Percentiles rank a stretch among this genome's conserved stretches.
Evolutionary conservation across 78 protist species (phyloP).

Genomic region (Dictyostelium firmibasis): DNA sequence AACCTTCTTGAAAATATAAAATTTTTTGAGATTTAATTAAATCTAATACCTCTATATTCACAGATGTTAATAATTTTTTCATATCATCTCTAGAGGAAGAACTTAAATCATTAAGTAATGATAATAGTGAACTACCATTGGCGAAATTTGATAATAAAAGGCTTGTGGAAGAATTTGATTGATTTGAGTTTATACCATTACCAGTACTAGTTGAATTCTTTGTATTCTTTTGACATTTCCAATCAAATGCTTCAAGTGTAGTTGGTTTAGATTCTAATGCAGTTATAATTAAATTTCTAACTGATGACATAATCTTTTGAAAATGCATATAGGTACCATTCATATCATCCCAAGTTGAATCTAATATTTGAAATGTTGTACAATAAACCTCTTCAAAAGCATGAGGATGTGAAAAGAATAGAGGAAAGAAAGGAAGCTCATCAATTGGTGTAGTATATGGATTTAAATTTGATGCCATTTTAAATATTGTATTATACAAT

Average conservation of each 20-base stretch:
- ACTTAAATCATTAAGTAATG: not conserved
- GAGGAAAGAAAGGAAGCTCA: conserved; percentile 30
- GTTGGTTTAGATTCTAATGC: conserved; percentile 49
- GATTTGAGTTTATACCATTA: not conserved
- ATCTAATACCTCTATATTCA: not conserved
- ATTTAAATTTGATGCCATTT: not conserved
- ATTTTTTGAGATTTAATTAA: conserved; percentile 22
- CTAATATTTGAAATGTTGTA: conserved; percentile 59
- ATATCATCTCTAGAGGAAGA: conserved; percentile 34
- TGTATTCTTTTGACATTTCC: conserved; percentile 9
- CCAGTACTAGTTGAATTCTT: not conserved
- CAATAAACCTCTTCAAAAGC: conserved; percentile 79
- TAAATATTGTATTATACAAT: conserved; percentile 15
- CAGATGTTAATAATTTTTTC: not conserved
- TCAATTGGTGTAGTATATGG: not conserved
- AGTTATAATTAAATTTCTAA: conserved; percentile 36
- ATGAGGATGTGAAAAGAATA: conserved; percentile 44
- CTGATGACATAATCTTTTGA: conserved; percentile 56
- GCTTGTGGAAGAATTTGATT: not conserved
- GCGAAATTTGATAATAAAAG: not conserved
- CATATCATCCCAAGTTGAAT: conserved; percentile 77
- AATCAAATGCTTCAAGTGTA: conserved; percentile 49
- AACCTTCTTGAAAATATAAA: not conserved
- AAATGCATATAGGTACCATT: conserved; percentile 65
- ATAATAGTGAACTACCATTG: not conserved